Evolutionary conservation across 1,284 basidiomycete species (phyloP), one percentile per base, ranked within the genome.

Genomic region (Malassezia nana): DNA sequence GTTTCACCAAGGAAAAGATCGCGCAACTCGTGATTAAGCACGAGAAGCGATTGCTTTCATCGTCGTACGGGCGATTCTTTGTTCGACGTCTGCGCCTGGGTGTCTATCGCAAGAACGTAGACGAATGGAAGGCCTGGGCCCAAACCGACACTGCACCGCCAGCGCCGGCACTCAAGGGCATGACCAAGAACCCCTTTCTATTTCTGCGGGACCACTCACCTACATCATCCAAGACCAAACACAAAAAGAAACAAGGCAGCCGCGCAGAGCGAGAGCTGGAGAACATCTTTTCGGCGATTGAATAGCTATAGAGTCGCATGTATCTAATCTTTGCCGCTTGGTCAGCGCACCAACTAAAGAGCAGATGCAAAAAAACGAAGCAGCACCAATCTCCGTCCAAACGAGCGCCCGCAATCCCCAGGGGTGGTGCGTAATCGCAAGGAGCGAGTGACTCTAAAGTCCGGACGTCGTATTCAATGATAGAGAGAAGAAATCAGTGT

Each of bases 61-160:
- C 55, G 9, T 41, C 44, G 1, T 72, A 61, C 54, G 68, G 69
- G 15, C 55, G 63, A 3, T 71, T 65, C 41, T 70, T 74, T 40
- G 57, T 70, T 9, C 57, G 59, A 28, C 62, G 63, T 22, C 39
- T 72, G n/a, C 61, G 67, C 18, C 51, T 72, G 16, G 58, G 53
- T 26, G 43, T 69, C 32, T 72, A 60, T 35, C 56, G 71, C 32
- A 64, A 66, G 51, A 57, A 59, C 13, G 50, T 48, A 10, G 28
- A 57, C 26, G 62, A 63, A 42, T 74, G 71, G 71, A 64, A 58
- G 16, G 55, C 58, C 13, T 62, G 57, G 59, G 54, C 49, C 8
- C 41, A 28, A 29, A 40, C 22, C 5, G 43, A 54, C 18, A 32
- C 40, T 4, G 9, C 18, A 22, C 40, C 20, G 41, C 2, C 33